A percentile compares a stretch with the other conserved stretches of the same genome.
Conservation (phyloP, 306 rosid genomes). For the Ormosia semicastrata region DNA sequence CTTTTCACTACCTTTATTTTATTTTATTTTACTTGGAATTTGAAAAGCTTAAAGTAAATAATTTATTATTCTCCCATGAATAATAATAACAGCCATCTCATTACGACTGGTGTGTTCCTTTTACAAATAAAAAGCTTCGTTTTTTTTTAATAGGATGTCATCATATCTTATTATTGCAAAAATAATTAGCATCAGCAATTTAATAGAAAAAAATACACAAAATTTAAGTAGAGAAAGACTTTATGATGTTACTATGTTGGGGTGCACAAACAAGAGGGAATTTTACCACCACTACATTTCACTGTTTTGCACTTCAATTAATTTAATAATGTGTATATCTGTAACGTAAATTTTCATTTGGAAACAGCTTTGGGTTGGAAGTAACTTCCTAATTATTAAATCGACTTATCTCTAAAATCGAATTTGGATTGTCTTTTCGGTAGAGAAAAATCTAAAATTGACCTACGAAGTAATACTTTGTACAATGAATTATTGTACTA, state of each 20-base stretch:
- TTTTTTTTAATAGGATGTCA: too few species aligned
- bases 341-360: background rate
- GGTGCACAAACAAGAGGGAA: background rate
- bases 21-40: too few species aligned
- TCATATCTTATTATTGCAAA: too few species aligned
- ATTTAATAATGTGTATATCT: background rate
- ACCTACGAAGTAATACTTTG: background rate
- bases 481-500: background rate
- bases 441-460: background rate
- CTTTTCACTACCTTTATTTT: too few species aligned
- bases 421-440: background rate
- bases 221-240: too few species aligned
- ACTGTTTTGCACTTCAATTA: background rate
- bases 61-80: too few species aligned
- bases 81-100: too few species aligned
- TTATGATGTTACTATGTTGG: background rate
- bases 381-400: background rate
- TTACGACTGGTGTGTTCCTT: too few species aligned
- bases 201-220: too few species aligned
- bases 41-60: too few species aligned
- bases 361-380: background rate
- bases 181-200: too few species aligned
- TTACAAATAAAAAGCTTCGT: too few species aligned
- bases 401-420: background rate
- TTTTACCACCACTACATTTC: background rate